These are phyloP conservation scores for Panicum hallii DNA, from an alignment of 202 grass and related monocot genomes.

Conservation along the genomic window DNA sequence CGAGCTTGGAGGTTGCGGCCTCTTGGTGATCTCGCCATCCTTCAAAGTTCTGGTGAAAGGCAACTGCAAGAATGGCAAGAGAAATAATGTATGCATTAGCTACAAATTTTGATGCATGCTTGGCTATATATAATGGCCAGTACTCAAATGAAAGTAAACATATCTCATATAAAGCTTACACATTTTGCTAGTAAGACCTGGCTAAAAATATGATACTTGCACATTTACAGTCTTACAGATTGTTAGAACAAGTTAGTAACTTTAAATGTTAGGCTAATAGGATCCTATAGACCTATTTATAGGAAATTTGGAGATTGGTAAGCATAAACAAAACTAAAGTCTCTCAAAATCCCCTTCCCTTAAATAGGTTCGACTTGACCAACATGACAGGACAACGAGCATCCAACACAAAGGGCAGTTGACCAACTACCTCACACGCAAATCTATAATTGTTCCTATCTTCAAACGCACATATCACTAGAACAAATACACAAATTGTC, in stretches of 20 bases:
- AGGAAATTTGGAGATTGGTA: not conserved
- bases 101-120: conserved; percentile 17
- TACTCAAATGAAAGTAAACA: conserved; percentile 9
- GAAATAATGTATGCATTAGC: conserved; percentile 16
- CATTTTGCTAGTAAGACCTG: not conserved
- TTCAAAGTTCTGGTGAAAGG: conserved; percentile 23
- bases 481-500: conserved; percentile 19
- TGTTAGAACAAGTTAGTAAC: conserved; percentile 1
- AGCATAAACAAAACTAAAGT: conserved; percentile 29
- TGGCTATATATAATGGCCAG: conserved; percentile 1
- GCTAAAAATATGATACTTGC: not conserved
- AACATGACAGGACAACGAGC: conserved; percentile 1
- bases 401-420: not conserved
- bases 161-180: conserved; percentile 1
- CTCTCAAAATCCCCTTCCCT: not conserved
- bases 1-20: conserved; percentile 47
- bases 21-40: conserved; percentile 55
- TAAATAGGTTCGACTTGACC: not conserved
- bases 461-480: conserved; percentile 22
- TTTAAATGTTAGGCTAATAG: conserved; percentile 2
- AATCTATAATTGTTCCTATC: not conserved
- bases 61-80: conserved; percentile 40
- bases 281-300: conserved; percentile 30
- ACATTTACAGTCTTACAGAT: not conserved
- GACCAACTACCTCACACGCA: not conserved